Base-by-base conservation (phyloP, 495 filamentous ascomycete genomes). In the Lepraria neglecta region DNA sequence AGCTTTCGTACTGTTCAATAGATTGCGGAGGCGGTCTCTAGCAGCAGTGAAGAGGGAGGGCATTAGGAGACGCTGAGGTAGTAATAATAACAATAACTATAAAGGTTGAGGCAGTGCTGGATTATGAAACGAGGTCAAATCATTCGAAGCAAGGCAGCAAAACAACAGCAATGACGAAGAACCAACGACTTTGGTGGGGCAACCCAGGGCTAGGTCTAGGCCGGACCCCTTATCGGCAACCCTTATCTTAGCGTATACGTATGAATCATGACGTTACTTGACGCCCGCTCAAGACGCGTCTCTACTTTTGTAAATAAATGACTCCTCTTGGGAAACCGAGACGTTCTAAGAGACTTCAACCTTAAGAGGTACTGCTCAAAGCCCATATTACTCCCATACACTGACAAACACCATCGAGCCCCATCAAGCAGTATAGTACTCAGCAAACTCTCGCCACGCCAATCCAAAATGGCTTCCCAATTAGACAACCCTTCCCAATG, bases 401-500 rank as follows among this genome's bases (percentile, higher is more conserved):
- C 40, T 28, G 7, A 27, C 12, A 15, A 27, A 24, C 4, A 52
- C 4, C 48, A 27, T 24, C 24, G 4, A 27, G 15, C 24, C 7
- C 21, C 24, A 28, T 30, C 17, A 31, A 52, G 21, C 48, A 1
- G 24, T 31, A 17, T 30, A 43, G n/a, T 11, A 43, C 33, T n/a
- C 12, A 11, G 7, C 53, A 24, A 12, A 38, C n/a, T 43, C 33
- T 19, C 33, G 11, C 28, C 6, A 2, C 17, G 6, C 15, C 59
- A 56, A 21, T 33, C 44, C 31, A 62, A 5, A 21, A 65, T 65
- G 64, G 33, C 64, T 7, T 68, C 66, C 56, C 66, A 68, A 61
- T 63, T 68, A 43, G 47, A 68, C 54, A 65, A 68, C 6, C 66
- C 66, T 11, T 47, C 54, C 51, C 51, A 68, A 58, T 68, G 66